Base-by-base conservation (phyloP, 2,329 filamentous ascomycete genomes). In the Penicillium sp. region DNA sequence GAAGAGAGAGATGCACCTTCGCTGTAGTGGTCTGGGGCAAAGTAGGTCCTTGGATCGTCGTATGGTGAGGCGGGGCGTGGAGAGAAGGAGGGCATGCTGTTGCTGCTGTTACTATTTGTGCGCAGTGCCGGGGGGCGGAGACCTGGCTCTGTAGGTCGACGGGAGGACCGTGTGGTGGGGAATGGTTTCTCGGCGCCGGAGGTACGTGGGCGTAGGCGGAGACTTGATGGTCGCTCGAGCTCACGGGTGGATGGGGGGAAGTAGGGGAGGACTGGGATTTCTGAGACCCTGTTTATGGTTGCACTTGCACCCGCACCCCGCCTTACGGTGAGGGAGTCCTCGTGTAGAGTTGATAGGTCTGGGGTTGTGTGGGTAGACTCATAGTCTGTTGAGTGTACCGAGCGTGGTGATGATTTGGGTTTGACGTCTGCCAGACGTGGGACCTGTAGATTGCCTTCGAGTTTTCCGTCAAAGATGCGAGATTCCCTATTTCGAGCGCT, bases 51-150 rank as follows among this genome's bases (percentile, higher is more conserved):
- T 16, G 42, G 44, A 9, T 68, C 63, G 6, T 67, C 43, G 42
- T 47, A 55, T 29, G 63, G 49, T 29, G 58, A 57, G 54, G 59
- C n/a, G 26, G 63, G 55, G 45, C 55, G 52, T 33, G 61, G 48
- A 51, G 61, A 52, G 59, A 52, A 62, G 16, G 54, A 60, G 3
- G 60, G 54, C 2, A 63, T 43, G 51, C 65, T 62, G 31, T 63
- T 66, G 55, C 43, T 48, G 39, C 26, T 53, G 33, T 62, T 67
- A 52, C 54, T 56, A 33, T 52, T 51, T 44, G 58, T 73, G 56
- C 67, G 68, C 14, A 66, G 52, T 7, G 71, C 68, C 7, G 66
- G 61, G 1, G 69, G 65, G 4, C 65, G 67, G 4, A 55, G 61
- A 22, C 54, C 33, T 46, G 54, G 21, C 14, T 68, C 65, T 21